A percentile compares a stretch with the other conserved stretches of the same genome.
These are phyloP conservation scores for Clavariopsis aquatica DNA, from an alignment of 495 filamentous ascomycete species.

Conservation along the genomic window DNA sequence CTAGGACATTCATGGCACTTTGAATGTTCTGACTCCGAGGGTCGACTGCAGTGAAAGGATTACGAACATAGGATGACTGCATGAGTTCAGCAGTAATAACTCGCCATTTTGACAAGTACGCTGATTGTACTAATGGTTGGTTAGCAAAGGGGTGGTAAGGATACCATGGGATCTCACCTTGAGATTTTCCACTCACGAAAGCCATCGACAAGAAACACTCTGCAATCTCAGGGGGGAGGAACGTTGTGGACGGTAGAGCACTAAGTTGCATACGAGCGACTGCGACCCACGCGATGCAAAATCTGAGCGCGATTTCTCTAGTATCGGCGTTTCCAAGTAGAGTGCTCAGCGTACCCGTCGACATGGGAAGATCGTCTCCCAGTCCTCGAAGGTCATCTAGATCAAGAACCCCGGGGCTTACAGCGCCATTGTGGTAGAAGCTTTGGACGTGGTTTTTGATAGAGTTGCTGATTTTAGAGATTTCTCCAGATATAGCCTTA, in stretches of 20 bases:
- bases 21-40: constrained; percentile 35
- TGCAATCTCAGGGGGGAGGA: constrained; percentile 43
- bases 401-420: constrained; percentile 29
- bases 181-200: constrained; percentile 6
- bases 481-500: constrained; percentile 40
- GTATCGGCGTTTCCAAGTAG: constrained; percentile 40
- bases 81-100: constrained; percentile 42
- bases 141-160: constrained; percentile 12
- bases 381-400: constrained; percentile 32
- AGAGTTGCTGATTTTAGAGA: constrained; percentile 42
- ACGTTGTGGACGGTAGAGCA: constrained; percentile 22
- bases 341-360: constrained; percentile 32
- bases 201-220: constrained; percentile 31
- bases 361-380: constrained; percentile 27
- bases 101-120: constrained; percentile 43
- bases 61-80: constrained; percentile 37
- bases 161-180: constrained; percentile 17
- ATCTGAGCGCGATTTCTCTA: constrained; percentile 36
- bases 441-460: constrained; percentile 50
- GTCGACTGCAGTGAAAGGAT: constrained; percentile 32
- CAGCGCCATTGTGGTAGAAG: constrained; percentile 41
- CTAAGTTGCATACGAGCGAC: constrained; percentile 35
- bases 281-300: constrained; percentile 43
- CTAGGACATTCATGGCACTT: constrained; percentile 26
- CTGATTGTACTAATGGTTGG: constrained; percentile 27